Percentiles rank a stretch among this genome's conserved stretches.
Evolutionary conservation across 2,329 filamentous ascomycete species (phyloP).

Genomic region (Sporothrix globosa): DNA sequence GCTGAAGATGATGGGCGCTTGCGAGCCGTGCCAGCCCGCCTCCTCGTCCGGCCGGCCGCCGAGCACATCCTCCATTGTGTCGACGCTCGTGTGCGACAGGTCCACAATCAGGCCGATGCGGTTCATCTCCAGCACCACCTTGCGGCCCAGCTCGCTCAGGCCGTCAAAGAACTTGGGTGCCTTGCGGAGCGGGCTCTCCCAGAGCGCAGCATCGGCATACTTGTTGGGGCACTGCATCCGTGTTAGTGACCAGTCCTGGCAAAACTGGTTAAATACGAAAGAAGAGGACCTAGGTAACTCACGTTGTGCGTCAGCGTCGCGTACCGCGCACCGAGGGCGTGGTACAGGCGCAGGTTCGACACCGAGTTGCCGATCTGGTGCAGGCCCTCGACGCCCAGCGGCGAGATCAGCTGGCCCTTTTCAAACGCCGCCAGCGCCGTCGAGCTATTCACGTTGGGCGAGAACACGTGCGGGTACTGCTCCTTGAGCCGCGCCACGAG

Average conservation of each 20-base stretch:
- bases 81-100: slow-evolving; percentile 72
- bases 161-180: slow-evolving; percentile 69
- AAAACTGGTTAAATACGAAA: not conserved
- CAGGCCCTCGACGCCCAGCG: slow-evolving; percentile 80
- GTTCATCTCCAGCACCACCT: slow-evolving; percentile 86
- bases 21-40: slow-evolving; percentile 68
- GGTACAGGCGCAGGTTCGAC: slow-evolving; percentile 73
- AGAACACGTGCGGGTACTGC: slow-evolving; percentile 70
- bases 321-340: slow-evolving; percentile 81
- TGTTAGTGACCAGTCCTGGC: no score
- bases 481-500: slow-evolving; percentile 66
- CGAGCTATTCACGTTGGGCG: slow-evolving; percentile 60
- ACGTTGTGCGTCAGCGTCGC: slow-evolving; percentile 84
- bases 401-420: slow-evolving; percentile 70
- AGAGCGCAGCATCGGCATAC: slow-evolving; percentile 82
- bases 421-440: slow-evolving; percentile 64
- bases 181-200: slow-evolving; percentile 55
- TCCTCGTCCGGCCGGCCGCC: slow-evolving; percentile 53
- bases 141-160: slow-evolving; percentile 69
- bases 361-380: slow-evolving; percentile 91
- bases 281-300: not conserved
- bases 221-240: slow-evolving; percentile 70
- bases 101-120: slow-evolving; percentile 93
- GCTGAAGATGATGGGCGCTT: slow-evolving; percentile 83
- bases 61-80: slow-evolving; percentile 85